Evolutionary conservation across 345 rosid species (phyloP), one percentile per base, ranked within the genome.

Genomic region (Dimocarpus longan): DNA sequence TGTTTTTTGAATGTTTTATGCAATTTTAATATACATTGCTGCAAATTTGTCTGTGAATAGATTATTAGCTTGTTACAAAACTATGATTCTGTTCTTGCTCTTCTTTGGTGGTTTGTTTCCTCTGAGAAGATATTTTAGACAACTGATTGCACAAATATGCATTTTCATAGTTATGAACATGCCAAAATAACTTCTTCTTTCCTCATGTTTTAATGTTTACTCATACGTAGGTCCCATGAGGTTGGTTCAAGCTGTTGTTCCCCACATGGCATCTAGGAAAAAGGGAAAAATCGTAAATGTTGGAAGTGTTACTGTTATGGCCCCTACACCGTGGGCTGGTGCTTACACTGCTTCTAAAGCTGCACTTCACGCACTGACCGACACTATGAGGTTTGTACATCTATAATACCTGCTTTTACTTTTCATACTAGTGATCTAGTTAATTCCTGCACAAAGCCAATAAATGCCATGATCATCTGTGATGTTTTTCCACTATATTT

Each of bases 301-400:
- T 56, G 97, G 98, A 70, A 93, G 97, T 68, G 82, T 90, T 62
- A 46, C 87, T 67, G 97, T 78, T 42, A 37, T 85, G 84, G 84
- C 86, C 73, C 91, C 95, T 5, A 83, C 87, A 54, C 98, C 95
- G 0, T 95, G 98, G 98, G 78, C 92, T 8, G 97, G 98, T 44
- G 93, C 85, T 70, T 95, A 92, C 81, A 82, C 90, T 68, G 92
- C 96, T n/a, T 84, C 96, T 40, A 95, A 95, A 89, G 96, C 97
- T 52, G 94, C 98, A 71, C 84, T 95, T 73, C 96, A 95, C 82
- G 85, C 96, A 24, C 81, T 93, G 66, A 90, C 97, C 7, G 97
- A 95, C 78, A 86, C 96, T 62, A 66, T 95, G 78, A 93, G 97
- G 98, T 93, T 65, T 74, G 88, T 50, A 46, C 44, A 59, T 68